Evolutionary conservation across 108 stramenopile genomes (phyloP).

Genomic region (Nitzschia sp.): DNA sequence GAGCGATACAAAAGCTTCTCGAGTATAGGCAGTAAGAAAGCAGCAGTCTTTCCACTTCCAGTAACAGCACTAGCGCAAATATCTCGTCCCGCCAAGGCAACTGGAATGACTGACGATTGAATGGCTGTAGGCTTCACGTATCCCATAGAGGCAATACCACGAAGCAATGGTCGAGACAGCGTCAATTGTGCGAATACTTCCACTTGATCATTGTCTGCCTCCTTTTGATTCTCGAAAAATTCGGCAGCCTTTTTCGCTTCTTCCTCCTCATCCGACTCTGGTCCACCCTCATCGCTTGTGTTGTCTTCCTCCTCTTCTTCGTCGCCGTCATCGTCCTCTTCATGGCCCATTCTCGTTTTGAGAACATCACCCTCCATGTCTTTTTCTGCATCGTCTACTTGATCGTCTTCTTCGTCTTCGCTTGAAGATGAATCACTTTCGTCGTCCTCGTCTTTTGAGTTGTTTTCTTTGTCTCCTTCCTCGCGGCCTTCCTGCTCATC

Average conservation of each 20-base stretch:
- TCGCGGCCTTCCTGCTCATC: slow-evolving; percentile 21
- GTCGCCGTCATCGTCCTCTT: slow-evolving; percentile 26
- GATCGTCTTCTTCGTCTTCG: slow-evolving; percentile 38
- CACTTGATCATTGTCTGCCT: slow-evolving; percentile 25
- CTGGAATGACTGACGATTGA: slow-evolving; percentile 90
- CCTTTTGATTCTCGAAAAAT: slow-evolving; percentile 61
- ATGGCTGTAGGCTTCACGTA: slow-evolving; percentile 95
- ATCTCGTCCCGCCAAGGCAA: slow-evolving; percentile 92
- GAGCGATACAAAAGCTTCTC: slow-evolving; percentile 89
- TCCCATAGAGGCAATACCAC: slow-evolving; percentile 93
- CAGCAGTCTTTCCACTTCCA: slow-evolving; percentile 93
- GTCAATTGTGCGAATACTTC: slow-evolving; percentile 89
- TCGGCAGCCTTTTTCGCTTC: slow-evolving; percentile 72
- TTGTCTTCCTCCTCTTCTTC: slow-evolving; percentile 40
- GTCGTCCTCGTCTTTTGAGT: slow-evolving; percentile 31
- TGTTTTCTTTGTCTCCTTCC: slow-evolving; percentile 22
- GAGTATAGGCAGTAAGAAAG: slow-evolving; percentile 94
- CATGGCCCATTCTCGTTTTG: slow-evolving; percentile 42
- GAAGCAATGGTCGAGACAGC: slow-evolving; percentile 91
- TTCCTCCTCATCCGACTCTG: slow-evolving; percentile 54
- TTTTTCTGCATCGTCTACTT: slow-evolving; percentile 50
- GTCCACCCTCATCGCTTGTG: slow-evolving; percentile 29
- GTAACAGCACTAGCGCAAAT: slow-evolving; percentile 87
- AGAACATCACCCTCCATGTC: slow-evolving; percentile 54
- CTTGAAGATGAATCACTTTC: slow-evolving; percentile 10